Evolutionary conservation across 108 stramenopile genomes (phyloP), one percentile per base, ranked within the genome.

Genomic region (Seminavis robusta): DNA sequence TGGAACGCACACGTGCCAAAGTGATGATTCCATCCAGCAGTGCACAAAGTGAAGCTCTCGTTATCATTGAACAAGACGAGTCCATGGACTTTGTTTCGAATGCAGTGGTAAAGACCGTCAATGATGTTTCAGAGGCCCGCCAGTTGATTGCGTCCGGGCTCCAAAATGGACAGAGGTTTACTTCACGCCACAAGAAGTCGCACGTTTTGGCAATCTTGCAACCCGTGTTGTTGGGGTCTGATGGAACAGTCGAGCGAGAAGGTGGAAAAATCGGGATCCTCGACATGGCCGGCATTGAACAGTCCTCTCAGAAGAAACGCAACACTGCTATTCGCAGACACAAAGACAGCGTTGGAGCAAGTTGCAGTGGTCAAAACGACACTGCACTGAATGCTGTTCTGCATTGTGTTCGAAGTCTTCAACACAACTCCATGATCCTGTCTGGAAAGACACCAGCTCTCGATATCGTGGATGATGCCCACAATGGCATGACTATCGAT

Each of bases 271-370:
- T 80, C 34, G 65, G 54, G 0, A 28, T 80, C 1, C 42, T 80
- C 15, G 79, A 80, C 17, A 74, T 80, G 79, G 79, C 73, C 11
- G 69, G 79, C 2, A 45, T 64, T 5, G 79, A 74, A 57, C 55
- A 61, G 8, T 26, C 13, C 1, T 16, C 16, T n/a, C 25, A 42
- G 30, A 52, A 58, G 1, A 33, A 17, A 13, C 39, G 39, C 1
- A 45, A 45, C 19, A 59, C 53, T 17, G 21, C 16, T 24, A 15
- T 20, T 9, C 49, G 26, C 19, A 46, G 69, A 29, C 47, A 27
- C 2, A 68, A 60, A 28, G 68, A 74, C 19, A 64, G 46, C 17
- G 52, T 74, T 32, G 47, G 41, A 15, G 32, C 37, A 0, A 56
- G 34, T 48, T 27, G 54, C 10, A 33, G 23, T 21, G 52, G 37